phyloP scores from a whole-genome alignment of 257 asterid genomes.

The Cynanchum wilfordii region DNA sequence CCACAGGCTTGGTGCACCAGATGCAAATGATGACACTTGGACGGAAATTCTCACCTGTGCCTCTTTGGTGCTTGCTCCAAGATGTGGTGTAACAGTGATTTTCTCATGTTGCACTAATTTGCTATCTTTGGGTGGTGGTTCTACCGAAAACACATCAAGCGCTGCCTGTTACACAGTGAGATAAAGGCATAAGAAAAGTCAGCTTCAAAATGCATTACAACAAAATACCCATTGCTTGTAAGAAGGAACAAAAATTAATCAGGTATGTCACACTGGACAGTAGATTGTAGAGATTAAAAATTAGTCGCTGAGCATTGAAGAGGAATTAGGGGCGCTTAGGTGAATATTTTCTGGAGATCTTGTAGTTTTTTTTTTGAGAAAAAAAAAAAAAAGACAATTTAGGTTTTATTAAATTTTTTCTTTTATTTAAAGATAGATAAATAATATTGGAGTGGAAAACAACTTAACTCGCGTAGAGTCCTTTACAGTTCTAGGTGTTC shows the following conservation, averaged over 20 bases:
- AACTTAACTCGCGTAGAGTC: too few relatives aligned
- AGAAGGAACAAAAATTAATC: background rate
- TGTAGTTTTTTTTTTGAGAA: too few relatives aligned
- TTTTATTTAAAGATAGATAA: too few relatives aligned
- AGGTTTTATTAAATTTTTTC: too few relatives aligned
- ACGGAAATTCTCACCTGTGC: conserved; percentile 62
- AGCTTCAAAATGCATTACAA: background rate
- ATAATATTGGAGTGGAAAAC: too few relatives aligned
- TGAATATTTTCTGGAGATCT: too few relatives aligned
- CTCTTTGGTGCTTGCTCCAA: conserved; percentile 99
- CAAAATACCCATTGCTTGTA: background rate
- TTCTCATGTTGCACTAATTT: conserved; percentile 80
- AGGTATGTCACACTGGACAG: background rate
- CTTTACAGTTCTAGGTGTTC: too few relatives aligned
- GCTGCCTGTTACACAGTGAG: conserved; percentile 61
- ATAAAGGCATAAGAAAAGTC: conserved; percentile 7
- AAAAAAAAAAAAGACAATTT: too few relatives aligned
- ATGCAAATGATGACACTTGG: background rate
- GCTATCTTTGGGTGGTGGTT: conserved; percentile 82
- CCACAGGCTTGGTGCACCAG: background rate
- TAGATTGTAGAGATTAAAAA: too few relatives aligned
- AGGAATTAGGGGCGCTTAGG: too few relatives aligned
- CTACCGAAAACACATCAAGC: conserved; percentile 82
- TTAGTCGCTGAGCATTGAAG: too few relatives aligned
- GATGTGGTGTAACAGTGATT: conserved; percentile 95